A percentile compares a stretch with the other conserved stretches of the same genome.
phyloP scores from a whole-genome alignment of 129 eudicot species.

The Flaveria brownii region DNA sequence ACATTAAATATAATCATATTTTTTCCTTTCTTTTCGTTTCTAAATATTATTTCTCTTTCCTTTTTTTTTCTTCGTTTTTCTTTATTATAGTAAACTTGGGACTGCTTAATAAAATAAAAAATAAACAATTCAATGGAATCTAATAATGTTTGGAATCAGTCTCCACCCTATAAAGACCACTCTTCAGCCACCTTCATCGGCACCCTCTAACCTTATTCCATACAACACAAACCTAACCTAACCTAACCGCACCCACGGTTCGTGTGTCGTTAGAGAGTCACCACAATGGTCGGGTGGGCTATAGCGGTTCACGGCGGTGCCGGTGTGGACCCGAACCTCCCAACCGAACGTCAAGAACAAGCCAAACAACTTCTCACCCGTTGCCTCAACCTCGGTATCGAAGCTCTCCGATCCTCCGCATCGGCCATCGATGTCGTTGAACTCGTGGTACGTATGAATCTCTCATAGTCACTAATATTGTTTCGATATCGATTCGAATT shows the following conservation, averaged over 20 bases:
- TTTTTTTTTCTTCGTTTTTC: too few species aligned
- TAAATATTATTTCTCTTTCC: too few species aligned
- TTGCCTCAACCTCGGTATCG: constrained; percentile 73
- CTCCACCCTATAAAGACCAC: constrained; percentile 32
- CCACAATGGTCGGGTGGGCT: constrained; percentile 85
- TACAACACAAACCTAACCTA: constrained; percentile 17
- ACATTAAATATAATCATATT: too few species aligned
- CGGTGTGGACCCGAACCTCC: constrained; percentile 95
- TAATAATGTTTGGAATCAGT: constrained; percentile 20
- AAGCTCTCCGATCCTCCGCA: constrained; percentile 68
- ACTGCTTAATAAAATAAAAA: neutral
- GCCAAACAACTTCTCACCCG: constrained; percentile 83
- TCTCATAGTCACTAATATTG: neutral
- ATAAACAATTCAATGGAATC: neutral
- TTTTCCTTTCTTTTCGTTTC: too few species aligned
- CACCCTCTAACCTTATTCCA: constrained; percentile 25
- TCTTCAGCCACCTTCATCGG: constrained; percentile 9
- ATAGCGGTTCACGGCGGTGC: constrained; percentile 97
- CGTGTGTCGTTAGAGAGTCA: constrained; percentile 26
- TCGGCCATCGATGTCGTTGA: constrained; percentile 89
- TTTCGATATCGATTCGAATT: neutral
- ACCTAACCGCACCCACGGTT: constrained; percentile 1
- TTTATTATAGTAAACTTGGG: too few species aligned
- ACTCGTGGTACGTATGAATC: constrained; percentile 57
- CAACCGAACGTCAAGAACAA: constrained; percentile 69